A percentile compares a stretch with the other conserved stretches of the same genome.
Evolutionary conservation across 495 filamentous ascomycete species (phyloP).

Genomic region (Lasiosphaeriaceae sp.): DNA sequence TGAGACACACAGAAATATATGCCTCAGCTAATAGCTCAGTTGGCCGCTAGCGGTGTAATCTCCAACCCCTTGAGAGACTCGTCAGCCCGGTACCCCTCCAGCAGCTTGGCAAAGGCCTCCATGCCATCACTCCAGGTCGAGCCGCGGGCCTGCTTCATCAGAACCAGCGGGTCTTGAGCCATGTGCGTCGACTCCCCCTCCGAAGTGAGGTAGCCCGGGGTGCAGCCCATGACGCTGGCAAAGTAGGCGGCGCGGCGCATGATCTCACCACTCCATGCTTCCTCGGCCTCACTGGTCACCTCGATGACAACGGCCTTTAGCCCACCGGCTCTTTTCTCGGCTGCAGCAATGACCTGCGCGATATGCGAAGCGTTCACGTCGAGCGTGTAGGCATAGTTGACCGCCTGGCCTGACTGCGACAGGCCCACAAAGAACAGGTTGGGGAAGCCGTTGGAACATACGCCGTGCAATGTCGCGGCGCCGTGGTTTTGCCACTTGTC

Average conservation of each 20-base stretch:
- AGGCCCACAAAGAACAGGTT: conserved; percentile 49
- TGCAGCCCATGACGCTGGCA: conserved; percentile 44
- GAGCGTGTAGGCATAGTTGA: conserved; percentile 42
- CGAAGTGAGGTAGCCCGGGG: conserved; percentile 52
- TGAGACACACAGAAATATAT: too few relatives aligned
- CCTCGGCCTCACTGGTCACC: conserved; percentile 37
- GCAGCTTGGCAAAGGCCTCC: conserved; percentile 17
- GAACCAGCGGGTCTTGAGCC: conserved; percentile 20
- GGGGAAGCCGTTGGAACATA: conserved; percentile 43
- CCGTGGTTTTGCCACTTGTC: conserved; percentile 39
- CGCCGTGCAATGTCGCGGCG: conserved; percentile 46
- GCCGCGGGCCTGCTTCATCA: conserved; percentile 25
- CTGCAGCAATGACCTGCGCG: conserved; percentile 43
- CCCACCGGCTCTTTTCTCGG: conserved; percentile 30
- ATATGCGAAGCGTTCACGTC: conserved; percentile 38
- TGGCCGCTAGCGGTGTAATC: conserved; percentile 6
- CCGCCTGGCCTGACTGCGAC: conserved; percentile 34
- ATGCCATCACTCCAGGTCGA: conserved; percentile 25
- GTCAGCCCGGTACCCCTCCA: conserved; percentile 32
- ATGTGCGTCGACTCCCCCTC: conserved; percentile 35
- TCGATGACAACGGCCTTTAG: conserved; percentile 39
- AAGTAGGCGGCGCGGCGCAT: conserved; percentile 36
- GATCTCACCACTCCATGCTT: conserved; percentile 45
- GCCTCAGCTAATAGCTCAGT: neutral
- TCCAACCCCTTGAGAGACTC: conserved; percentile 26